A percentile compares a stretch with the other conserved stretches of the same genome.
These are phyloP conservation scores for Hyaloscypha variabilis DNA, from an alignment of 495 filamentous ascomycete genomes.

Conservation along the genomic window DNA sequence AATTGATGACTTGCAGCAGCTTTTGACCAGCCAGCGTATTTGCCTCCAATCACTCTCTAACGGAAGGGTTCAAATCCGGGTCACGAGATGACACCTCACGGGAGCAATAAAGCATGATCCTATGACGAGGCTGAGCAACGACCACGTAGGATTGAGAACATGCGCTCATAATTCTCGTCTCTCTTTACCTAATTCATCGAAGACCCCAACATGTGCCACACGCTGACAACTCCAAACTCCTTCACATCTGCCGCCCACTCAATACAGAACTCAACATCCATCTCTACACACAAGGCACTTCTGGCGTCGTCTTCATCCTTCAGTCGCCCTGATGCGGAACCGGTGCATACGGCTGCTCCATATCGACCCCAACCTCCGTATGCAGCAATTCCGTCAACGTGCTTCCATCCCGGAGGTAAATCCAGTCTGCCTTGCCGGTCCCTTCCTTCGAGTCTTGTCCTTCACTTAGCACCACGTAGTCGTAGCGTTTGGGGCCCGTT, in stretches of 20 bases:
- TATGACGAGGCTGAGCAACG: neutral
- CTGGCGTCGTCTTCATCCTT: neutral
- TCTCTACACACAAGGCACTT: neutral
- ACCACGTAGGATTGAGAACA: neutral
- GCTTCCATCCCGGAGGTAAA: conserved; percentile 80
- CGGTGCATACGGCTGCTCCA: conserved; percentile 26
- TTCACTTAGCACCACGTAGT: conserved; percentile 76
- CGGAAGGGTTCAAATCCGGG: no score
- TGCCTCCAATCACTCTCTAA: no score
- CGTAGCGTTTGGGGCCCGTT: conserved; percentile 90
- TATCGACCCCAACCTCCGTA: conserved; percentile 64
- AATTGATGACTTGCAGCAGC: no score
- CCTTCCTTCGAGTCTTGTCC: conserved; percentile 75
- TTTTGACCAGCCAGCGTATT: no score
- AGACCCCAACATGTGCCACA: neutral
- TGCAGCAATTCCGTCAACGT: conserved; percentile 72
- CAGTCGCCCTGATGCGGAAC: conserved; percentile 10
- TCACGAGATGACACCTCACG: neutral
- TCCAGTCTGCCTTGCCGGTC: conserved; percentile 70
- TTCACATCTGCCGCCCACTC: neutral
- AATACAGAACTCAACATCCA: neutral
- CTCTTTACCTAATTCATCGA: neutral
- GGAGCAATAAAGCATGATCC: no score
- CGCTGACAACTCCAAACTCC: neutral
- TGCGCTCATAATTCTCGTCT: neutral